These are phyloP conservation scores for Sporothrix luriei DNA, from an alignment of 2,329 filamentous ascomycete genomes.

Conservation along the genomic window DNA sequence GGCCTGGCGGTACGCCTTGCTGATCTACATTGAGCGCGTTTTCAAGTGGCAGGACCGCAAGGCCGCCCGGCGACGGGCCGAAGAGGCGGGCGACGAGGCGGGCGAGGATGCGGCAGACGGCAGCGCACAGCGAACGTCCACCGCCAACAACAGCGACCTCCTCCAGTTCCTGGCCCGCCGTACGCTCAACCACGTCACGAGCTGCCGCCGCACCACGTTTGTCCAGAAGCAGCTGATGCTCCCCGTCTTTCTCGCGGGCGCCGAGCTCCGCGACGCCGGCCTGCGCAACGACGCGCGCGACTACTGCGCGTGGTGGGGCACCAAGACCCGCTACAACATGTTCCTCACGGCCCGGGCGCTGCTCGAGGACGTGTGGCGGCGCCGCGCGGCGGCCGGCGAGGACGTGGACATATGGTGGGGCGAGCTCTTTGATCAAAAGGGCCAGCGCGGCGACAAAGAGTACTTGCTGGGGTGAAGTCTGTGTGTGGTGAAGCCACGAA, in stretches of 20 bases:
- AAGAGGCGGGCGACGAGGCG: background rate
- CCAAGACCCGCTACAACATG: slow-evolving; percentile 43
- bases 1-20: slow-evolving; percentile 42
- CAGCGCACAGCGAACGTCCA: background rate
- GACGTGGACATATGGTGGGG: slow-evolving; percentile 26
- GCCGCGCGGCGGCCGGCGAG: background rate
- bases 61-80: background rate
- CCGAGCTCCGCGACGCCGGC: slow-evolving; percentile 39
- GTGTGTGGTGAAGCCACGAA: no score
- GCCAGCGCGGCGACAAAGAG: slow-evolving; percentile 12
- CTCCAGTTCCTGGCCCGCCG: slow-evolving; percentile 38
- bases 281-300: slow-evolving; percentile 38
- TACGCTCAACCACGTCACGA: slow-evolving; percentile 42
- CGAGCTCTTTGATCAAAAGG: slow-evolving; percentile 22
- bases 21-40: slow-evolving; percentile 42
- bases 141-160: background rate
- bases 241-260: slow-evolving; percentile 44
- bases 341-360: slow-evolving; percentile 36
- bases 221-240: slow-evolving; percentile 46
- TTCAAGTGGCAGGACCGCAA: slow-evolving; percentile 38
- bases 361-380: slow-evolving; percentile 37
- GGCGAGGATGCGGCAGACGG: background rate
- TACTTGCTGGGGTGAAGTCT: slow-evolving; percentile 26
- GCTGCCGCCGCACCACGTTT: slow-evolving; percentile 40
- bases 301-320: slow-evolving; percentile 43